phyloP scores from a whole-genome alignment of 768 basidiomycete genomes.

The Lactarius pseudohatsudake region DNA sequence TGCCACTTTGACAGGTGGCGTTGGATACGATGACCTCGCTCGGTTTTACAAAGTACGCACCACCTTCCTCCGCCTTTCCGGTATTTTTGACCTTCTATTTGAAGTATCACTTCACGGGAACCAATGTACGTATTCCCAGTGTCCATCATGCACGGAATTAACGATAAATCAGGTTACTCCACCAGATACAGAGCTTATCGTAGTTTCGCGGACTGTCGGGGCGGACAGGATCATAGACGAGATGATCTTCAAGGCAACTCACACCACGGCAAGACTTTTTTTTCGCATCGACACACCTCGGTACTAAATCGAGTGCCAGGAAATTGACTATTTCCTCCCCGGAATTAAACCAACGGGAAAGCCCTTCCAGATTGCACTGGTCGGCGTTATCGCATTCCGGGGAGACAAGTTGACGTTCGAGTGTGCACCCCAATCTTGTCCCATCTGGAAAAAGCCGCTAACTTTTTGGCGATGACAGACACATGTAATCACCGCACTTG shows the following conservation, averaged over 20 bases:
- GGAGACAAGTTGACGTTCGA: slow-evolving; percentile 53
- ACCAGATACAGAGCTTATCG: slow-evolving; percentile 41
- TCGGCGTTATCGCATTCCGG: slow-evolving; percentile 46
- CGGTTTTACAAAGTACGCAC: slow-evolving; percentile 46
- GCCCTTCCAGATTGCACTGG: slow-evolving; percentile 43
- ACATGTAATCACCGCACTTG: slow-evolving; percentile 32
- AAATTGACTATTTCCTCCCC: slow-evolving; percentile 43
- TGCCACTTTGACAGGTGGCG: slow-evolving; percentile 49
- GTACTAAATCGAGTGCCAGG: slow-evolving; percentile 28
- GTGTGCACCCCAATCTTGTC: slow-evolving; percentile 33
- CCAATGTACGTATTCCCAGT: slow-evolving; percentile 30
- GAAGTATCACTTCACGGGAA: slow-evolving; percentile 43
- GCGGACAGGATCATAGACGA: slow-evolving; percentile 48
- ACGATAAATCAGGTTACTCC: slow-evolving; percentile 39
- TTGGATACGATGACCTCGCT: slow-evolving; percentile 43
- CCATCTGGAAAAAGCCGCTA: background rate
- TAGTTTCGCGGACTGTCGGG: slow-evolving; percentile 47
- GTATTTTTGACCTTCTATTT: slow-evolving; percentile 1
- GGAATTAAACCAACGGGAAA: slow-evolving; percentile 39
- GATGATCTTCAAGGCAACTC: slow-evolving; percentile 46
- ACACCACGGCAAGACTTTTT: slow-evolving; percentile 37
- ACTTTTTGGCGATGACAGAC: slow-evolving; percentile 26
- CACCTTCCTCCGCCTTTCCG: background rate
- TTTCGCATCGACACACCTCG: background rate
- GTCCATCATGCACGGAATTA: slow-evolving; percentile 3